Base-by-base conservation (phyloP, 1,284 basidiomycete species). In the Pterulicium gracile region DNA sequence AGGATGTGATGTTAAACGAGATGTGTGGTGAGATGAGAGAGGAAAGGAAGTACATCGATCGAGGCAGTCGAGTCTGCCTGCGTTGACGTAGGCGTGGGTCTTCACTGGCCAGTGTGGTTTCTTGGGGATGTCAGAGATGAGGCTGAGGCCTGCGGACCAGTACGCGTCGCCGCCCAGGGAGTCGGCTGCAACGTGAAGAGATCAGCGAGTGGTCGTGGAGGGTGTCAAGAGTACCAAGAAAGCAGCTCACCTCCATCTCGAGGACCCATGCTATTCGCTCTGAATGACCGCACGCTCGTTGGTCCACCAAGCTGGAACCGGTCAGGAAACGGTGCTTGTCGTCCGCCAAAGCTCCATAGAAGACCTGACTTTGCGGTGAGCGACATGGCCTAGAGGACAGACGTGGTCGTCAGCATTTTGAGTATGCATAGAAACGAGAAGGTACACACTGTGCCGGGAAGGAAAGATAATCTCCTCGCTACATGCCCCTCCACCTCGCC, bases 291-390 rank as follows among this genome's bases (percentile, higher is more conserved):
- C 2, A 98, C 72, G 43, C 80, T 88, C n/a, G 86, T 81, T 0
- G 96, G 93, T 0, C 95, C 96, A 21, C 95, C 96, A 0, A 98
- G 73, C 55, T 95, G 93, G 61, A 94, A 95, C 3, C 91, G 78
- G 63, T 99, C 96, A 24, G 75, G 79, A 58, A 88, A 86, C 44
- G 74, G 72, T 20, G 77, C 68, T 13, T 65, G 64, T 42, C 56
- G n/a, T 51, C 62, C 58, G 3, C 61, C 58, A 3, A 86, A 57
- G 24, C 75, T 70, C 58, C 74, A 76, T 2, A 91, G 62, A 17
- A 82, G 49, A 3, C 89, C 89, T 0, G 72, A 63, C 15, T 77
- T 73, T 3, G 75, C 72, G 2, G 79, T 73, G 3, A 88, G 60
- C 0, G 86, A 86, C 18, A 84, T 43, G 1, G 75, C 72, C 86